These are phyloP conservation scores for Naganishia randhawae DNA, from an alignment of 768 basidiomycete genomes.

Conservation along the genomic window DNA sequence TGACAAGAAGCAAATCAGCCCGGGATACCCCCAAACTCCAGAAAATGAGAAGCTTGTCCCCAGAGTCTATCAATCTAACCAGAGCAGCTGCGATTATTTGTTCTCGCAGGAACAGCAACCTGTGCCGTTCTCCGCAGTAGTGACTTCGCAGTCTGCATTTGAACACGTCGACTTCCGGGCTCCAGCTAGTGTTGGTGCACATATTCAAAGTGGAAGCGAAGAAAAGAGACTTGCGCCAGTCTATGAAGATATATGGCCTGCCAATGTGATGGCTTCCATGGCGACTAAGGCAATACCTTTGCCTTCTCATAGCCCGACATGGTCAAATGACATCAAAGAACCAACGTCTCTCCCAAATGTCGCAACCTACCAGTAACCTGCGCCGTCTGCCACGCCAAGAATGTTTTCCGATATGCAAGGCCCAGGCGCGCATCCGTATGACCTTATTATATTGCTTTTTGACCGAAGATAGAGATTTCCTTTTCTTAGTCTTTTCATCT, in stretches of 20 bases:
- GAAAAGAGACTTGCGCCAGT: neutral
- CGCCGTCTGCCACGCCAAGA: neutral
- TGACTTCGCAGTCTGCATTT: neutral
- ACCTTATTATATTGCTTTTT: neutral
- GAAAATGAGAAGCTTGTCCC: neutral
- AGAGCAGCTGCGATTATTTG: neutral
- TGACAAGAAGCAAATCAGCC: neutral
- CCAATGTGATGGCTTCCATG: slow-evolving; percentile 6
- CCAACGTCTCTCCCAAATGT: neutral
- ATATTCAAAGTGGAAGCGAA: neutral
- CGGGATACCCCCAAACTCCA: slow-evolving; percentile 3
- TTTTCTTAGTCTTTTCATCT: too few species aligned
- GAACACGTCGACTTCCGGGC: slow-evolving; percentile 7
- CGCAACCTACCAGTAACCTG: neutral
- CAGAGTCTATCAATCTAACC: neutral
- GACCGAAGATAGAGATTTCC: neutral
- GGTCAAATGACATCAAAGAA: neutral
- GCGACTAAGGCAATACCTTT: neutral
- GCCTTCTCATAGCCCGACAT: neutral
- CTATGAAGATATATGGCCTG: slow-evolving; percentile 14
- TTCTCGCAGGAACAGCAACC: neutral
- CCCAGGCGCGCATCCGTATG: neutral
- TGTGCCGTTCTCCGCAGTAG: slow-evolving; percentile 10
- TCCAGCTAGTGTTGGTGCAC: neutral
- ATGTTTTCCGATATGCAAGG: neutral